phyloP scores from a whole-genome alignment of 169 alveolate species.

The Ichthyophthirius multifiliis region DNA sequence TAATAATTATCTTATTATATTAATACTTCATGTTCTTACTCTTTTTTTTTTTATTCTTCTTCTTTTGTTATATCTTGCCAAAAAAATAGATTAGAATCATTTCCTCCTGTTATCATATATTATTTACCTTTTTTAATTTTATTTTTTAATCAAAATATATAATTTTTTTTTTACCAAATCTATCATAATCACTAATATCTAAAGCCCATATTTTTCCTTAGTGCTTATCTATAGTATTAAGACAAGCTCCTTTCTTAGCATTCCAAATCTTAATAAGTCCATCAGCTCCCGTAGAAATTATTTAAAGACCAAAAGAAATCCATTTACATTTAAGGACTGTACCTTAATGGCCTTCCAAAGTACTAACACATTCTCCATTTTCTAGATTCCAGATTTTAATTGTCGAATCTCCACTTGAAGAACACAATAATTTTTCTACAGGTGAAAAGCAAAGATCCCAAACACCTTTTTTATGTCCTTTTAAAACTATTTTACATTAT shows the following conservation, averaged over 20 bases:
- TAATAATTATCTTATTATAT: slow-evolving; percentile 66
- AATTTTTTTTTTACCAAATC: slow-evolving; percentile 21
- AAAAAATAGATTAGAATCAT: slow-evolving; percentile 74
- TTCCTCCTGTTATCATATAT: slow-evolving; percentile 74
- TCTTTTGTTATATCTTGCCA: slow-evolving; percentile 82
- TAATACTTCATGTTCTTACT: slow-evolving; percentile 51
- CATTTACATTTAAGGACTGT: slow-evolving; percentile 74
- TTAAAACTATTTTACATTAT: slow-evolving; percentile 37
- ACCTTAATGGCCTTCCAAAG: slow-evolving; percentile 81
- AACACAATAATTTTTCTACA: slow-evolving; percentile 78
- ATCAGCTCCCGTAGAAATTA: slow-evolving; percentile 76
- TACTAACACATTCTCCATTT: slow-evolving; percentile 79
- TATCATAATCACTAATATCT: slow-evolving; percentile 49
- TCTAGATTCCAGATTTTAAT: slow-evolving; percentile 81
- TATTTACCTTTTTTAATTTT: not conserved
- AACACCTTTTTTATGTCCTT: slow-evolving; percentile 88
- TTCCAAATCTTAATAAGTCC: slow-evolving; percentile 86
- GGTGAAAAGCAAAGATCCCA: slow-evolving; percentile 85
- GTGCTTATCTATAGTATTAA: slow-evolving; percentile 76
- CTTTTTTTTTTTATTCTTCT: slow-evolving; percentile 55
- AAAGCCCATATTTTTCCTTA: slow-evolving; percentile 83
- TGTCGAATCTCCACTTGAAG: slow-evolving; percentile 82
- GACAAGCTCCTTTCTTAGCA: slow-evolving; percentile 71
- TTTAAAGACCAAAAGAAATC: slow-evolving; percentile 66
- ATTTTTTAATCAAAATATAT: not conserved